A percentile compares a stretch with the other conserved stretches of the same genome.
phyloP scores from a whole-genome alignment of 1,284 basidiomycete genomes.

The Ceratobasidium sp. region DNA sequence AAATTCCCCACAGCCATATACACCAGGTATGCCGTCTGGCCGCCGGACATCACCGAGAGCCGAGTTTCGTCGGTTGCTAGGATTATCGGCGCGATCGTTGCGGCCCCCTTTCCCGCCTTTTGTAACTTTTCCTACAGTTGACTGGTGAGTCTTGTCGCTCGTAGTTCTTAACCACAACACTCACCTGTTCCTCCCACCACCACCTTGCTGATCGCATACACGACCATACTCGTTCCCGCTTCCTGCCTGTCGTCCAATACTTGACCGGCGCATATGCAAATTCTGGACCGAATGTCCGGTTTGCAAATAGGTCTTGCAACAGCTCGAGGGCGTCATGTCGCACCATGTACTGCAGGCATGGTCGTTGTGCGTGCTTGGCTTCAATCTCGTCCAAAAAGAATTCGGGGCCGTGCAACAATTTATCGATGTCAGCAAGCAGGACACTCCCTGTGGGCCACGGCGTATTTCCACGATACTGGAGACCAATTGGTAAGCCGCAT shows the following conservation, averaged over 20 bases:
- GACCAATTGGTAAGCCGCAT: not conserved
- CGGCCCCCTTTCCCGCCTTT: not conserved
- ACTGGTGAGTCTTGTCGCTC: not conserved
- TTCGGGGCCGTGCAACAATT: not conserved
- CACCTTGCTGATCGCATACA: not conserved
- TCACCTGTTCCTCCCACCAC: constrained; percentile 20
- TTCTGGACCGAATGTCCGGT: not conserved
- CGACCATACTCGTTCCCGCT: not conserved
- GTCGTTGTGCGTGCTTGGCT: no score
- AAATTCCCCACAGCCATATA: constrained; percentile 42
- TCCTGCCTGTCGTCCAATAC: not conserved
- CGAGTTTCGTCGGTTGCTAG: constrained; percentile 38
- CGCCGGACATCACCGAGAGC: constrained; percentile 32
- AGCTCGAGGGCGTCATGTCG: not conserved
- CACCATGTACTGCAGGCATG: not conserved
- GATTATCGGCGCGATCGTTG: constrained; percentile 7
- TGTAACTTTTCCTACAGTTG: not conserved
- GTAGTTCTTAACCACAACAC: not conserved
- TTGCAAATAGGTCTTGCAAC: not conserved
- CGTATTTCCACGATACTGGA: not conserved
- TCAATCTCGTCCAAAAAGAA: not conserved
- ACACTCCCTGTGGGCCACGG: not conserved
- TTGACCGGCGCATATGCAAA: not conserved
- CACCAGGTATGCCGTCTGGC: no score
- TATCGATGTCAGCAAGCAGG: not conserved